Conservation (phyloP, 768 basidiomycete species). For the Naganishia kalamii region DNA sequence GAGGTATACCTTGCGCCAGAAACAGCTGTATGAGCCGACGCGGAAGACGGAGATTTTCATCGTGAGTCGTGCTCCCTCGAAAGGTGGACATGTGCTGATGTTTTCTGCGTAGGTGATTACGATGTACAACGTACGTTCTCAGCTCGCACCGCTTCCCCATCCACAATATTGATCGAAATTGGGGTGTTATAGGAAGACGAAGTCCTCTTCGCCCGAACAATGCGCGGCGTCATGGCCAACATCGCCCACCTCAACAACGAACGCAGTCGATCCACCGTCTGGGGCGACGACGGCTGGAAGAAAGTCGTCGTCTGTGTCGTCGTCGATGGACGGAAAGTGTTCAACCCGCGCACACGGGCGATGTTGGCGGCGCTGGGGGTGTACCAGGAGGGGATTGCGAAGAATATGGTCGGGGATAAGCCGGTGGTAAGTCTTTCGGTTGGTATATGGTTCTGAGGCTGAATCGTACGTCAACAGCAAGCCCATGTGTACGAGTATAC, state of each 20-base stretch:
- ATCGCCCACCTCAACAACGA: slow-evolving; percentile 73
- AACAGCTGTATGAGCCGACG: slow-evolving; percentile 59
- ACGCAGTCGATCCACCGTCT: slow-evolving; percentile 78
- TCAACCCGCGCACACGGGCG: slow-evolving; percentile 56
- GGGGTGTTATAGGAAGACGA: slow-evolving; percentile 62
- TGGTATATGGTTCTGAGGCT: background rate
- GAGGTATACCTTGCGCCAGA: slow-evolving; percentile 79
- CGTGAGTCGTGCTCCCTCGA: slow-evolving; percentile 36
- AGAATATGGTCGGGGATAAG: slow-evolving; percentile 64
- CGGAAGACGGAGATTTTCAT: slow-evolving; percentile 80
- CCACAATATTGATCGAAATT: slow-evolving; percentile 40
- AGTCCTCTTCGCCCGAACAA: slow-evolving; percentile 74
- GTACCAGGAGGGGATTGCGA: slow-evolving; percentile 69
- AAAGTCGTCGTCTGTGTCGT: slow-evolving; percentile 86
- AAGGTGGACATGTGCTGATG: background rate
- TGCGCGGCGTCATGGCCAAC: slow-evolving; percentile 96
- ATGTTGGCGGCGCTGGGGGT: slow-evolving; percentile 89
- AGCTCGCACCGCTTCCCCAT: background rate
- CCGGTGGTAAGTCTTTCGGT: slow-evolving; percentile 53
- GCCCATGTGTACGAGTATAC: slow-evolving; percentile 53
- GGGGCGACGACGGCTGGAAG: slow-evolving; percentile 98
- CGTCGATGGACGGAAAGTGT: slow-evolving; percentile 75
- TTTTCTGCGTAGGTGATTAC: slow-evolving; percentile 56
- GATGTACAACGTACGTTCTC: slow-evolving; percentile 64
- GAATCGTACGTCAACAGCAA: slow-evolving; percentile 20